Evolutionary conservation across 2,329 filamentous ascomycete species (phyloP).

Genomic region (Stagonosporopsis chrysanthemi): DNA sequence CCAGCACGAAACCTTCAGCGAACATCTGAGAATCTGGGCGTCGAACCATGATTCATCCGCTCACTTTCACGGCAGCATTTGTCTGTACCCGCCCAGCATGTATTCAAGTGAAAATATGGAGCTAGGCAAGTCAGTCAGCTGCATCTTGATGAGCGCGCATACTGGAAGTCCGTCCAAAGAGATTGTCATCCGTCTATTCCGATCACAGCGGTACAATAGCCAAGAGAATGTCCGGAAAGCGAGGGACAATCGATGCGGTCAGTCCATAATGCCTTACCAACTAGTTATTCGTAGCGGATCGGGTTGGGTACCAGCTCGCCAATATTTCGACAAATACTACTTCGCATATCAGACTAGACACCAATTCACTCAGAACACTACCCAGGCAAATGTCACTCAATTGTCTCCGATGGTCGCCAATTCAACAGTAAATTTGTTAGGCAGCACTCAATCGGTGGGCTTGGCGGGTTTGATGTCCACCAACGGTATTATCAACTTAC

Average conservation of each 20-base stretch:
- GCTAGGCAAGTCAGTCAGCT: conserved; percentile 39
- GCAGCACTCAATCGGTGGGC: not conserved
- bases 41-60: conserved; percentile 38
- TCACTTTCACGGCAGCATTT: conserved; percentile 41
- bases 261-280: conserved; percentile 27
- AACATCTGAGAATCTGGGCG: conserved; percentile 38
- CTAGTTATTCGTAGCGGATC: conserved; percentile 40
- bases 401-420: not conserved
- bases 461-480: not conserved
- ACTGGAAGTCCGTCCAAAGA: conserved; percentile 26
- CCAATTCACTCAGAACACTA: not conserved
- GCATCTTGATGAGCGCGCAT: conserved; percentile 30
- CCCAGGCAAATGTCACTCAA: not conserved
- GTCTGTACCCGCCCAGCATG: conserved; percentile 20
- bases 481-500: not conserved
- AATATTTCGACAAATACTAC: conserved; percentile 40
- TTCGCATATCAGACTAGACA: conserved; percentile 19
- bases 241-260: not conserved
- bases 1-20: conserved; percentile 31
- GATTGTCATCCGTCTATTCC: conserved; percentile 39
- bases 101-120: conserved; percentile 18
- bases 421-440: not conserved
- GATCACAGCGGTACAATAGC: conserved; percentile 19
- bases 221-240: not conserved
- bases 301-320: conserved; percentile 41